Evolutionary conservation across 2,329 filamentous ascomycete genomes (phyloP).

Genomic region (Pyrenochaeta sp.): DNA sequence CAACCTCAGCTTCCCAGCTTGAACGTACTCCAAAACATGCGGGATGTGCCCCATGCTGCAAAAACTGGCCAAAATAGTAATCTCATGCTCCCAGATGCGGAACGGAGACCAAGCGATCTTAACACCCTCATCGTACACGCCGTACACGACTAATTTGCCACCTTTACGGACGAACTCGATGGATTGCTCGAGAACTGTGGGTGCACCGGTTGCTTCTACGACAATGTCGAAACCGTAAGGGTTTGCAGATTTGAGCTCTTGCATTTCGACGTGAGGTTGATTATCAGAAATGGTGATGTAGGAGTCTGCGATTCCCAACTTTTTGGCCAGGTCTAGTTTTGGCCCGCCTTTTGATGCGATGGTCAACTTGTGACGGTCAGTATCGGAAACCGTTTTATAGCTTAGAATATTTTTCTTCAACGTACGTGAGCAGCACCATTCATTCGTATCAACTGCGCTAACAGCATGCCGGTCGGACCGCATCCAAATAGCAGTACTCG

Average conservation of each 20-base stretch:
- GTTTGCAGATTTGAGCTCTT: conserved; percentile 69
- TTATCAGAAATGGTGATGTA: conserved; percentile 55
- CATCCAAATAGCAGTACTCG: conserved; percentile 72
- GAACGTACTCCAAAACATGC: conserved; percentile 52
- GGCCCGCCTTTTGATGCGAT: conserved; percentile 73
- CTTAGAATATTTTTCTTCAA: not conserved
- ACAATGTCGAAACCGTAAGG: conserved; percentile 79
- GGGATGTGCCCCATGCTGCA: conserved; percentile 66
- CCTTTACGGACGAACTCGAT: conserved; percentile 77
- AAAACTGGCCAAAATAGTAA: conserved; percentile 75
- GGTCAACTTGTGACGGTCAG: conserved; percentile 55
- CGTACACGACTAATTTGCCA: conserved; percentile 76
- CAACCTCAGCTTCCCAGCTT: conserved; percentile 69
- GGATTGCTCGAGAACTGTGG: conserved; percentile 73
- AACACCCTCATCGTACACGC: conserved; percentile 70
- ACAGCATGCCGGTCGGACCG: conserved; percentile 71
- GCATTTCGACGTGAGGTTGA: conserved; percentile 56
- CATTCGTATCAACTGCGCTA: conserved; percentile 69
- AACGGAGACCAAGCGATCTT: conserved; percentile 73
- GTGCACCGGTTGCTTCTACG: conserved; percentile 74
- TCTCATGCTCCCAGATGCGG: conserved; percentile 74
- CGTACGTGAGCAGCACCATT: conserved; percentile 71
- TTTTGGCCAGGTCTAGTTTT: conserved; percentile 73
- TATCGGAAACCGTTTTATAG: too few species aligned
- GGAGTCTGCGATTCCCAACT: conserved; percentile 57